A percentile compares a stretch with the other conserved stretches of the same genome.
phyloP scores from a whole-genome alignment of 441 rosid genomes.

The Jatropha multifida region DNA sequence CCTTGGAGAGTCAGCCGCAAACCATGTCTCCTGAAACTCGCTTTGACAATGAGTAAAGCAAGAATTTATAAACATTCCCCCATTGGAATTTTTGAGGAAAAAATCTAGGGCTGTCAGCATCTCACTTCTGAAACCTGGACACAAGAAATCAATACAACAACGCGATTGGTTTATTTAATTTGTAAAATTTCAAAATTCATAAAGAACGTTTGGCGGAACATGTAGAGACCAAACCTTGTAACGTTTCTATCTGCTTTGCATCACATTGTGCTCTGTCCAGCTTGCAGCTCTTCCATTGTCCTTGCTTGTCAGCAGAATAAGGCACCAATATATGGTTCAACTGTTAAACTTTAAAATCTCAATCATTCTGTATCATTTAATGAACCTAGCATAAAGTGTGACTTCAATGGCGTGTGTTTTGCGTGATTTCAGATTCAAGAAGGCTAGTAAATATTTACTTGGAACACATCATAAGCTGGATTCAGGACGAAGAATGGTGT shows the following conservation, averaged over 20 bases:
- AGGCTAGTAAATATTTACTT: slow-evolving; percentile 38
- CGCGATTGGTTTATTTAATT: neutral
- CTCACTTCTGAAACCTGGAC: slow-evolving; percentile 68
- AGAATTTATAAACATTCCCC: slow-evolving; percentile 84
- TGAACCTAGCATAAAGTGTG: neutral
- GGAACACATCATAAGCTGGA: slow-evolving; percentile 80
- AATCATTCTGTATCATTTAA: neutral
- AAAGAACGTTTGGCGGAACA: neutral
- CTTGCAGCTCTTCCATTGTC: slow-evolving; percentile 82
- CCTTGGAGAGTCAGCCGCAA: slow-evolving; percentile 74
- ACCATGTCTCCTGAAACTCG: slow-evolving; percentile 93
- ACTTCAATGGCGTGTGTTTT: neutral
- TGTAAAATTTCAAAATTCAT: neutral
- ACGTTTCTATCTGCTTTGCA: slow-evolving; percentile 50
- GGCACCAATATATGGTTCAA: slow-evolving; percentile 91
- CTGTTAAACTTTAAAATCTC: slow-evolving; percentile 36
- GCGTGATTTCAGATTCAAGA: slow-evolving; percentile 10
- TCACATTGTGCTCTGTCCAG: slow-evolving; percentile 56
- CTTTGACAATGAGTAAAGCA: slow-evolving; percentile 97
- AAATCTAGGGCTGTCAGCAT: slow-evolving; percentile 63
- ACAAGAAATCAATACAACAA: neutral
- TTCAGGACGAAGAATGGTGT: slow-evolving; percentile 78
- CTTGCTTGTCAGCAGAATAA: slow-evolving; percentile 70
- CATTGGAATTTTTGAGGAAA: slow-evolving; percentile 52
- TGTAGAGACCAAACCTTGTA: slow-evolving; percentile 58